These are phyloP conservation scores for Stentor roeselii DNA, from an alignment of 73 alveolate genomes.

Conservation along the genomic window DNA sequence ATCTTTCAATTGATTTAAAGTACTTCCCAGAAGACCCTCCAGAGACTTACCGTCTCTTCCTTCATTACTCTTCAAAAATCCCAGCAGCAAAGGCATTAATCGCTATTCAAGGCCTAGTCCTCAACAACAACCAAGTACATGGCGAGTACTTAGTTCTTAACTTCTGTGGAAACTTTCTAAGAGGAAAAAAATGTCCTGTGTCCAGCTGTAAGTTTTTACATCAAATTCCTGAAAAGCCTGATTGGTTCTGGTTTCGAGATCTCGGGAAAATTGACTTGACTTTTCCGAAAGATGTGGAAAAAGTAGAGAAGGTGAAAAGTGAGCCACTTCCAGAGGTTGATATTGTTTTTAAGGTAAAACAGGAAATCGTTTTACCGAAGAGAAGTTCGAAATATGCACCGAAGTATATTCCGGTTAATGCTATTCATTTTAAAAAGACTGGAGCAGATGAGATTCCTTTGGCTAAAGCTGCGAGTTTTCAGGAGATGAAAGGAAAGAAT, in stretches of 20 bases:
- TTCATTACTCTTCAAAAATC: background rate
- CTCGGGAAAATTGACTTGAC: background rate
- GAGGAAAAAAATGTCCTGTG: background rate
- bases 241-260: background rate
- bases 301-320: background rate
- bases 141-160: background rate
- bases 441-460: background rate
- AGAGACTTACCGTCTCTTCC: background rate
- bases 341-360: no score
- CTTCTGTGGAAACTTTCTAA: background rate
- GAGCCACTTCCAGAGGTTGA: background rate
- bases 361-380: background rate
- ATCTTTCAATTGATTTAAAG: background rate
- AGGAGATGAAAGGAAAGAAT: background rate
- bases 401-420: background rate
- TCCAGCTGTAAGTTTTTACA: background rate
- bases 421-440: background rate
- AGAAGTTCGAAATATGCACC: background rate
- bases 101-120: background rate
- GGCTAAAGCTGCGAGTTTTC: background rate
- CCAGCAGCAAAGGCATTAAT: background rate
- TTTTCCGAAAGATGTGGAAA: background rate
- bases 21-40: constrained; percentile 3
- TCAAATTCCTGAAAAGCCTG: background rate
- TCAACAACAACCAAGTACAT: background rate